Evolutionary conservation across 2,329 filamentous ascomycete genomes (phyloP).

Genomic region (Alternaria longipes): DNA sequence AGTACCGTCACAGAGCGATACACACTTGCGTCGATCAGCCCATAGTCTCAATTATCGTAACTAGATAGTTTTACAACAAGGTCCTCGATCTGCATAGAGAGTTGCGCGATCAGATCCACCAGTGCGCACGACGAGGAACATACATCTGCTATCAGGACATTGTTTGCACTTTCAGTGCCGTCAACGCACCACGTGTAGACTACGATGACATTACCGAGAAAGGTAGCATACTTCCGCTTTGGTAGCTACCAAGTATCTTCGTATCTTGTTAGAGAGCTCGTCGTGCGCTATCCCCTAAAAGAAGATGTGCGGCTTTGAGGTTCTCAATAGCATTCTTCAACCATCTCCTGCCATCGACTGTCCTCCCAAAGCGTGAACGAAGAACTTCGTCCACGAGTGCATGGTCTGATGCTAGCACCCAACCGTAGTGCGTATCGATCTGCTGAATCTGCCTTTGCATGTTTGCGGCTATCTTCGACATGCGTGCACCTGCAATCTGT

Average conservation of each 20-base stretch:
- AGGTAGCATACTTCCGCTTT: not conserved
- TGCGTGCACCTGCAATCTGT: not conserved
- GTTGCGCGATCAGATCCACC: too few relatives aligned
- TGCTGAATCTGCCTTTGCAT: not conserved
- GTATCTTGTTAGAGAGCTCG: not conserved
- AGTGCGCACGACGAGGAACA: too few relatives aligned
- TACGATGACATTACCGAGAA: not conserved
- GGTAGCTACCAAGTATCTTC: not conserved
- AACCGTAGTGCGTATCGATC: slow-evolving; percentile 16
- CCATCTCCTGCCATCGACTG: not conserved
- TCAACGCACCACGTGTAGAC: not conserved
- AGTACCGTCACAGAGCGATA: not conserved
- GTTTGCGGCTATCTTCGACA: not conserved
- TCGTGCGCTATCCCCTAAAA: not conserved
- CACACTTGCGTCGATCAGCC: not conserved
- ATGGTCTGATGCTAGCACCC: slow-evolving; percentile 16
- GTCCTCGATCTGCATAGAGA: too few relatives aligned
- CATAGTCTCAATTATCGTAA: not conserved
- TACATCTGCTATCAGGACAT: too few relatives aligned
- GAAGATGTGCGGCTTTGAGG: not conserved
- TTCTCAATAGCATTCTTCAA: not conserved
- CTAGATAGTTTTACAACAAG: too few relatives aligned
- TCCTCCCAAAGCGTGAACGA: not conserved
- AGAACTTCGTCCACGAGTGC: slow-evolving; percentile 1
- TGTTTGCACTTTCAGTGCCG: too few relatives aligned